A percentile compares a stretch with the other conserved stretches of the same genome.
Evolutionary conservation across 208 protist species (phyloP).

Genomic region (Angomonas desouzai): DNA sequence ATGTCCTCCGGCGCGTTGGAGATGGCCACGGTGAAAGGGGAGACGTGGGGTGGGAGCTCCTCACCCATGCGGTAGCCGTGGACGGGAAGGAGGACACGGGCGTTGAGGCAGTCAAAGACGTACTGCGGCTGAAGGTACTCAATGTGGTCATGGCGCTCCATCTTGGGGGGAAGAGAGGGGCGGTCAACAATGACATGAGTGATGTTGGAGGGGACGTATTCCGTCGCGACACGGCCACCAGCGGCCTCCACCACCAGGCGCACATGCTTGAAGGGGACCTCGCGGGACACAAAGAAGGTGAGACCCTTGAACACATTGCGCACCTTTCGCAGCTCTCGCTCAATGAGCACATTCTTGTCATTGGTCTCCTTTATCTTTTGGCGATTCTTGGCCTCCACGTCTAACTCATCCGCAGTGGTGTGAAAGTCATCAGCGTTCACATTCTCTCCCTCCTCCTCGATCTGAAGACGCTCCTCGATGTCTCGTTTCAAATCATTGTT

Average conservation of each 20-base stretch:
- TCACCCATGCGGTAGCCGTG: conserved; percentile 82
- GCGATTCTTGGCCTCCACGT: conserved; percentile 15
- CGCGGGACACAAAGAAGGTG: conserved; percentile 86
- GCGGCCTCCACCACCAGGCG: conserved; percentile 85
- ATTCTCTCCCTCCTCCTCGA: conserved; percentile 45
- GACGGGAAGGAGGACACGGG: conserved; percentile 76
- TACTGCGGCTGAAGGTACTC: conserved; percentile 97
- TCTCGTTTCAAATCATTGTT: conserved; percentile 72
- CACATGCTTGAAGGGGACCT: conserved; percentile 88
- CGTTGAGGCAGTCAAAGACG: conserved; percentile 96
- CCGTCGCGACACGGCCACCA: conserved; percentile 79
- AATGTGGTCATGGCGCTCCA: conserved; percentile 47
- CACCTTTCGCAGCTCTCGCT: conserved; percentile 59
- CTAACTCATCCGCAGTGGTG: conserved; percentile 18
- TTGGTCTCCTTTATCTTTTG: conserved; percentile 23
- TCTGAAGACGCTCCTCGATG: conserved; percentile 63
- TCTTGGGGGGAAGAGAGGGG: conserved; percentile 54
- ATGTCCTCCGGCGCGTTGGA: conserved; percentile 75
- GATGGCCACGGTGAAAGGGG: conserved; percentile 89
- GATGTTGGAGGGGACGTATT: conserved; percentile 63
- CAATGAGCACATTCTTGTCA: conserved; percentile 40
- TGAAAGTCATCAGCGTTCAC: conserved; percentile 46
- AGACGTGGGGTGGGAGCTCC: conserved; percentile 90
- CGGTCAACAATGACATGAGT: conserved; percentile 89
- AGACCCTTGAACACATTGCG: conserved; percentile 63